These are phyloP conservation scores for Poa annua DNA, from an alignment of 176 grass and related monocot species.

Conservation along the genomic window DNA sequence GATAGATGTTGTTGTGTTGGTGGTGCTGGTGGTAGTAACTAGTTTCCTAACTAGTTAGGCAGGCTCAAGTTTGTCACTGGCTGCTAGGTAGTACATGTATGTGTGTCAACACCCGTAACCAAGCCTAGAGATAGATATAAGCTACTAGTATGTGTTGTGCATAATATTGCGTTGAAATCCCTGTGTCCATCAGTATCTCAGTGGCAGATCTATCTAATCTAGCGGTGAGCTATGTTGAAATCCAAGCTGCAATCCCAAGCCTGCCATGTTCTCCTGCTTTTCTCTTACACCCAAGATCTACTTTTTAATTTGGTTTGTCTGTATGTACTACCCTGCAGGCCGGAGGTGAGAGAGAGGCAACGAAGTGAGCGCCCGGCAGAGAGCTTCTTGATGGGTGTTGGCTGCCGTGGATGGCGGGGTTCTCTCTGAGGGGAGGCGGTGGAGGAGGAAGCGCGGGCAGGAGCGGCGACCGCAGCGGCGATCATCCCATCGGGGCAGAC, in stretches of 20 bases:
- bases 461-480: slow-evolving; percentile 43
- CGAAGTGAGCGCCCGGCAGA: slow-evolving; percentile 2
- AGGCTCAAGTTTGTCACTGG: slow-evolving; percentile 24
- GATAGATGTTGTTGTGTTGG: not conserved
- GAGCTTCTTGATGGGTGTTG: slow-evolving; percentile 68
- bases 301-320: slow-evolving; percentile 32
- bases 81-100: slow-evolving; percentile 2
- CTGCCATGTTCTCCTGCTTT: slow-evolving; percentile 42
- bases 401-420: slow-evolving; percentile 76
- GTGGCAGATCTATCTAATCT: slow-evolving; percentile 29
- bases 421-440: slow-evolving; percentile 79
- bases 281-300: slow-evolving; percentile 55
- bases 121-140: slow-evolving; percentile 4
- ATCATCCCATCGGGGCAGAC: slow-evolving; percentile 60
- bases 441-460: slow-evolving; percentile 24
- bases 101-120: slow-evolving; percentile 8
- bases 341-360: not conserved
- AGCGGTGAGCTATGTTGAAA: slow-evolving; percentile 19
- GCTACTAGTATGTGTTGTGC: not conserved
- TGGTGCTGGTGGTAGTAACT: not conserved
- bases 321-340: not conserved
- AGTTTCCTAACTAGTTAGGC: slow-evolving; percentile 34
- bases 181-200: not conserved
- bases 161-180: slow-evolving; percentile 10
- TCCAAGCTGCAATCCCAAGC: slow-evolving; percentile 41